Evolutionary conservation across 495 filamentous ascomycete genomes (phyloP).

Genomic region (Aspergillus asperescens): DNA sequence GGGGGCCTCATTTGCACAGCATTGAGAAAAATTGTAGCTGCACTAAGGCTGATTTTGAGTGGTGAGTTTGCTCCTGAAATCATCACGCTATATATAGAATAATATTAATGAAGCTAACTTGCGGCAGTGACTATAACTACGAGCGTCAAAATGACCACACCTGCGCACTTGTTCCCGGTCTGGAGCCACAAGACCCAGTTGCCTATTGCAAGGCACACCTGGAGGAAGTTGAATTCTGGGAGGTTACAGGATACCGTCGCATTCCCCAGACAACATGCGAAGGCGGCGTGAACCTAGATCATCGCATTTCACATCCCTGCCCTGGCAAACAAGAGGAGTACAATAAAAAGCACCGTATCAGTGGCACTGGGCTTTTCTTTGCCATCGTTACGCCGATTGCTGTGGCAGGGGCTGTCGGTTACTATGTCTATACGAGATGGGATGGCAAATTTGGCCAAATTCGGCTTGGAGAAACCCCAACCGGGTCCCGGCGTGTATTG

Average conservation of each 20-base stretch:
- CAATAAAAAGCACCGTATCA: constrained; percentile 62
- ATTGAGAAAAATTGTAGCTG: constrained; percentile 74
- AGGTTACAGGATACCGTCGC: constrained; percentile 82
- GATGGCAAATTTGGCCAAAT: constrained; percentile 87
- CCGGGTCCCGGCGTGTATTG: constrained; percentile 43
- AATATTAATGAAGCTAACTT: background rate
- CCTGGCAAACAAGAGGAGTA: constrained; percentile 73
- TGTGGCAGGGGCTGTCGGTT: constrained; percentile 66
- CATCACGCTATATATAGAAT: no score
- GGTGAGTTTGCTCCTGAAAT: constrained; percentile 49
- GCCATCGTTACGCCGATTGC: constrained; percentile 68
- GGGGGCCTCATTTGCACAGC: constrained; percentile 56
- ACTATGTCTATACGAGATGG: constrained; percentile 82
- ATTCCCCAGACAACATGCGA: constrained; percentile 83
- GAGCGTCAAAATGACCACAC: constrained; percentile 67
- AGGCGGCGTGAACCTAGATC: constrained; percentile 67
- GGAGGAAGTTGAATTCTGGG: constrained; percentile 64
- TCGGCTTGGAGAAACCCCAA: constrained; percentile 62
- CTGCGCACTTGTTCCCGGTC: constrained; percentile 69
- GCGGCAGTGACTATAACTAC: constrained; percentile 84
- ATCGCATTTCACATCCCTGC: constrained; percentile 55
- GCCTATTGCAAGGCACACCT: constrained; percentile 63
- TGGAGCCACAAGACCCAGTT: constrained; percentile 59
- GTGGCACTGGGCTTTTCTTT: constrained; percentile 77
- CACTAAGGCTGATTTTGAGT: constrained; percentile 83